phyloP scores from a whole-genome alignment of 768 basidiomycete genomes.

The Auricularia heimuer region DNA sequence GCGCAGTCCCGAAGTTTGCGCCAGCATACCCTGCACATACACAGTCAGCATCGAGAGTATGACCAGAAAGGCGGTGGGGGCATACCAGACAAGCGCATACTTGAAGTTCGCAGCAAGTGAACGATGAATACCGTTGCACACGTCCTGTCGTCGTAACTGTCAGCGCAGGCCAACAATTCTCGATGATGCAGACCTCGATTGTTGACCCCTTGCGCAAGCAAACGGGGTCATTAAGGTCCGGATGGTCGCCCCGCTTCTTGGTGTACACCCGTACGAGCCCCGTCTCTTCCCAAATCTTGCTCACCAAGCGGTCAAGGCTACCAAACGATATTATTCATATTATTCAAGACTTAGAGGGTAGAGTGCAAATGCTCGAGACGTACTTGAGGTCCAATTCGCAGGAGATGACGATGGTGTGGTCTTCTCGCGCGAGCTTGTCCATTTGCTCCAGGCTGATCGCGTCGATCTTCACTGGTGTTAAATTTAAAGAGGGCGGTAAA shows the following conservation, averaged over 20 bases:
- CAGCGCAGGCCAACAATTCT: not conserved
- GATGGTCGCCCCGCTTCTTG: constrained; percentile 91
- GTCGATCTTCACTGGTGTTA: constrained; percentile 40
- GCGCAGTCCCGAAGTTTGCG: not conserved
- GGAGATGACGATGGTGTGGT: constrained; percentile 87
- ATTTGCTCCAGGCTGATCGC: constrained; percentile 75
- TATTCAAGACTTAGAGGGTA: not conserved
- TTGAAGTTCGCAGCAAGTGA: constrained; percentile 86
- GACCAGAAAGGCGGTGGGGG: constrained; percentile 3
- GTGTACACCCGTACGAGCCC: constrained; percentile 87
- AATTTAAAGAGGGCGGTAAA: no score
- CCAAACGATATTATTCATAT: constrained; percentile 12
- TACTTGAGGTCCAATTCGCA: constrained; percentile 93
- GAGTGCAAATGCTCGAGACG: constrained; percentile 11
- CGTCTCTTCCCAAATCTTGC: constrained; percentile 57
- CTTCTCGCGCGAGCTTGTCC: constrained; percentile 72
- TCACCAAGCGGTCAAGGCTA: not conserved
- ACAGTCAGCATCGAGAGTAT: no score
- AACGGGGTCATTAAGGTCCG: constrained; percentile 86
- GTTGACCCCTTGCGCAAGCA: constrained; percentile 86
- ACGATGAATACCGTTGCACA: constrained; percentile 88
- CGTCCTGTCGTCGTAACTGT: constrained; percentile 37
- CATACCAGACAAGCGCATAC: constrained; percentile 88
- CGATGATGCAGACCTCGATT: constrained; percentile 52
- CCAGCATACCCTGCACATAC: not conserved